Percentiles rank a stretch among this genome's conserved stretches.
These are phyloP conservation scores for Allantophomopsis lycopodina DNA, from an alignment of 2,329 filamentous ascomycete genomes.

Conservation along the genomic window DNA sequence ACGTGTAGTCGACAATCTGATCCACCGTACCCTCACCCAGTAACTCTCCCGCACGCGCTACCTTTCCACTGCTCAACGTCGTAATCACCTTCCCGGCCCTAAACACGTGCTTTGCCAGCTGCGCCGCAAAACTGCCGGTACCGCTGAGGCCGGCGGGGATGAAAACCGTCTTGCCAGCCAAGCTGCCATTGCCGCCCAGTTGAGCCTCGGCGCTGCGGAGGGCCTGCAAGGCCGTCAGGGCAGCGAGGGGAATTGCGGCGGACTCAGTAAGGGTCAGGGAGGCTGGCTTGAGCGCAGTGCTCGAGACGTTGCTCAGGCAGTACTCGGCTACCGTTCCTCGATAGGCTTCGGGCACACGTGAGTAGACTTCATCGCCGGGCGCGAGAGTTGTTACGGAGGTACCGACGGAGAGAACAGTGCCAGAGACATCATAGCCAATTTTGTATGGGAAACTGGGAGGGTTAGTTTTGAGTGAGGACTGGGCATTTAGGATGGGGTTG, in stretches of 20 bases:
- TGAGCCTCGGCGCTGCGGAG: conserved; percentile 1
- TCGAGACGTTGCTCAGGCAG: conserved; percentile 4
- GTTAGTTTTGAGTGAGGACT: too few species aligned
- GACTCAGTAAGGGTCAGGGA: conserved; percentile 24
- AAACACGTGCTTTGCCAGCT: conserved; percentile 29
- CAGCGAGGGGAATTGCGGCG: conserved; percentile 23
- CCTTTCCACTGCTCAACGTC: conserved; percentile 27
- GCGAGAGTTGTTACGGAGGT: conserved; percentile 19
- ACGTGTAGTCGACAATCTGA: conserved; percentile 25
- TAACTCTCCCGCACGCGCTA: conserved; percentile 21
- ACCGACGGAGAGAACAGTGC: conserved; percentile 22
- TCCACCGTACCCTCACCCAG: conserved; percentile 25
- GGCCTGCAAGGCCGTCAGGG: conserved; percentile 23
- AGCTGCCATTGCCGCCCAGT: conserved; percentile 2
- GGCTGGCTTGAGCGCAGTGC: conserved; percentile 18
- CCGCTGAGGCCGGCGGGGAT: conserved; percentile 23
- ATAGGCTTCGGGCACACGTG: conserved; percentile 17
- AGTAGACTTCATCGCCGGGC: conserved; percentile 24
- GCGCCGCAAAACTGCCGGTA: conserved; percentile 23
- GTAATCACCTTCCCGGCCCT: conserved; percentile 28
- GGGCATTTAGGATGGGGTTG: too few species aligned
- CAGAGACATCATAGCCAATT: conserved; percentile 27
- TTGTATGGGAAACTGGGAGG: conserved; percentile 24
- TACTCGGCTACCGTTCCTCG: conserved; percentile 19
- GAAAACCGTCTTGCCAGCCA: conserved; percentile 14